A percentile compares a stretch with the other conserved stretches of the same genome.
These are phyloP conservation scores for Aureobasidium sp. DNA, from an alignment of 2,329 filamentous ascomycete genomes.

Conservation along the genomic window DNA sequence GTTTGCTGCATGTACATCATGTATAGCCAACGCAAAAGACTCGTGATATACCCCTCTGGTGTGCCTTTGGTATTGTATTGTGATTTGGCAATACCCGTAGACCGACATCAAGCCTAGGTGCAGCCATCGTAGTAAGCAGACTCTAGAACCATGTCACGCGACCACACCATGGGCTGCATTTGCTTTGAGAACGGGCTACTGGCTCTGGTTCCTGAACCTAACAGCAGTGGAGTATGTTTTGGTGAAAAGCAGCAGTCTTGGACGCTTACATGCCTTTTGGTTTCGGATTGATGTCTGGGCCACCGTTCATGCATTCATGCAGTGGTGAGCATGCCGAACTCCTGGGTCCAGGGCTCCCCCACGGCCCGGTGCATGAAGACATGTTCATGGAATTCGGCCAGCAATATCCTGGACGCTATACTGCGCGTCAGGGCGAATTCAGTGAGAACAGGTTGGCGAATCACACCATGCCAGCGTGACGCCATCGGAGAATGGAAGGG, in stretches of 20 bases:
- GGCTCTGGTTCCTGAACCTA: neutral
- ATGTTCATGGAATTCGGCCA: neutral
- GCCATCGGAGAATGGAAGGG: neutral
- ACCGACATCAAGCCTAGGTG: neutral
- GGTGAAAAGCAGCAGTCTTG: neutral
- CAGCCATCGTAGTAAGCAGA: neutral
- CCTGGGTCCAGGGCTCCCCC: neutral
- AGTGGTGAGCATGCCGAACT: neutral
- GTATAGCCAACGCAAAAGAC: neutral
- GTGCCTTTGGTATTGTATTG: neutral
- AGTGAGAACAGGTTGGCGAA: neutral
- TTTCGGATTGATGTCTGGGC: neutral
- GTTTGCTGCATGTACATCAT: neutral
- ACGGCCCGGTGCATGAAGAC: neutral
- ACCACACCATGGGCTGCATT: neutral
- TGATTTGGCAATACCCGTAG: neutral
- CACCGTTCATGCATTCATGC: neutral
- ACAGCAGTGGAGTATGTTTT: neutral
- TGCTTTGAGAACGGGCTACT: neutral
- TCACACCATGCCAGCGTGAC: slow-evolving; percentile 7
- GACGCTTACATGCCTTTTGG: neutral
- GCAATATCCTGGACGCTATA: neutral
- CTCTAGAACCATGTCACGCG: neutral
- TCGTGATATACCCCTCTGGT: neutral
- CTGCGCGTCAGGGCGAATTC: neutral